phyloP scores from a whole-genome alignment of 1,139 yeast genomes.

The Petasospora fabianii region DNA sequence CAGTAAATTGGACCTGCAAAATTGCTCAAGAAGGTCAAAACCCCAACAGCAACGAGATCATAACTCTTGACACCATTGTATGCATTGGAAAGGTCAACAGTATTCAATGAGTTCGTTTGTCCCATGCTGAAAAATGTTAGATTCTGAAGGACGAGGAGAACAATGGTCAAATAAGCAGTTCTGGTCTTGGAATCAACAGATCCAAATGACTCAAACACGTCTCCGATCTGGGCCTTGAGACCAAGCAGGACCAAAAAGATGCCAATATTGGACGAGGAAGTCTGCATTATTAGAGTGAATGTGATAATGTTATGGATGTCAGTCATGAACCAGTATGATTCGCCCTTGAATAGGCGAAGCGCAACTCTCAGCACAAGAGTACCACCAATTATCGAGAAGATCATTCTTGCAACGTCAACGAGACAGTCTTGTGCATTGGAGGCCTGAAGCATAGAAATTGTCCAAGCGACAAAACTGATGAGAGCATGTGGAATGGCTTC shows the following conservation, averaged over 20 bases:
- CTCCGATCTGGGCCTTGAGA: conserved; percentile 31
- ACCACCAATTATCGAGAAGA: conserved; percentile 15
- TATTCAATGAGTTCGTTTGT: conserved; percentile 86
- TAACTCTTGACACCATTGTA: conserved; percentile 80
- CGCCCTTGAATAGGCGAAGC: conserved; percentile 1
- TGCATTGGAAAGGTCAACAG: conserved; percentile 86
- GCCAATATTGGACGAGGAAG: conserved; percentile 67
- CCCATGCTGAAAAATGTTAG: conserved; percentile 84
- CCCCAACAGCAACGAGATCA: conserved; percentile 68
- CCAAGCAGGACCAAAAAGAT: conserved; percentile 52
- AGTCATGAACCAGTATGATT: conserved; percentile 31
- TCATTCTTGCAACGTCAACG: conserved; percentile 32
- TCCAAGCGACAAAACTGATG: conserved; percentile 32
- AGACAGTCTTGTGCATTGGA: conserved; percentile 22
- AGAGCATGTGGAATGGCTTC: conserved; percentile 43
- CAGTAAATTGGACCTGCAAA: conserved; percentile 86
- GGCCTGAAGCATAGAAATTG: conserved; percentile 31
- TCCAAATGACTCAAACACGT: conserved; percentile 6
- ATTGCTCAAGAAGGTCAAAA: conserved; percentile 75
- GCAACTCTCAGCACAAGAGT: conserved; percentile 11
- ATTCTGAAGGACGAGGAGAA: conserved; percentile 51
- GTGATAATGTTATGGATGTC: conserved; percentile 46
- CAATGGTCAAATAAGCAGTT: conserved; percentile 15
- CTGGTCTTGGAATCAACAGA: conserved; percentile 3
- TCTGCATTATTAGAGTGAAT: conserved; percentile 63